Evolutionary conservation across 1,139 yeast species (phyloP).

Genomic region (Blastobotrys aristatus): DNA sequence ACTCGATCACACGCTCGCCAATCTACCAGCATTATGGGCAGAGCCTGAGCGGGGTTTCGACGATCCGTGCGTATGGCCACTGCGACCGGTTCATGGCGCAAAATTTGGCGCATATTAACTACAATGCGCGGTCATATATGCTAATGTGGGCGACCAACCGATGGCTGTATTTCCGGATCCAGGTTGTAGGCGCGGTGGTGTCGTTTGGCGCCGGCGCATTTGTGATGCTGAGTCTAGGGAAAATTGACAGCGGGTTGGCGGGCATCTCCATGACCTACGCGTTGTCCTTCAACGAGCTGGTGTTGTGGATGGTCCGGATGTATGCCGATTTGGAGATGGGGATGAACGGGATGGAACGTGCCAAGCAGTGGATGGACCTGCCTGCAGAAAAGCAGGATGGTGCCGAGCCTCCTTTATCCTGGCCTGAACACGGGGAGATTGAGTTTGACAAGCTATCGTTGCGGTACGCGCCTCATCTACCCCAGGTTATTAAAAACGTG

Average conservation of each 20-base stretch:
- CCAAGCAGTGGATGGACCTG: constrained; percentile 60
- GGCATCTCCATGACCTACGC: constrained; percentile 73
- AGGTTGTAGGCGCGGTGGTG: constrained; percentile 76
- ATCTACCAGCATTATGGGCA: constrained; percentile 93
- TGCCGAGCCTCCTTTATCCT: constrained; percentile 43
- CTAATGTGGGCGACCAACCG: constrained; percentile 91
- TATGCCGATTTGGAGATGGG: constrained; percentile 67
- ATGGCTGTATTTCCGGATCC: constrained; percentile 86
- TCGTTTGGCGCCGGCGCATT: constrained; percentile 77
- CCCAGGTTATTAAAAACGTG: constrained; percentile 53
- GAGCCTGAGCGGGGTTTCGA: constrained; percentile 81
- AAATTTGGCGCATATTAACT: constrained; percentile 70
- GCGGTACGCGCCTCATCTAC: constrained; percentile 50
- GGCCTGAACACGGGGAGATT: constrained; percentile 43
- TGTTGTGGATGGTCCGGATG: constrained; percentile 53
- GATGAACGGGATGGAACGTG: constrained; percentile 74
- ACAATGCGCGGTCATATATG: constrained; percentile 80
- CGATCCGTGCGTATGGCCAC: constrained; percentile 91
- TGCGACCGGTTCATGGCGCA: constrained; percentile 76
- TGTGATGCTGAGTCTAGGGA: constrained; percentile 56
- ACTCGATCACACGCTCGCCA: constrained; percentile 84
- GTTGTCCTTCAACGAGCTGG: constrained; percentile 52
- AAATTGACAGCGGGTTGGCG: constrained; percentile 59
- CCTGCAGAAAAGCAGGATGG: constrained; percentile 50
- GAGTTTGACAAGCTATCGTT: constrained; percentile 54